These are phyloP conservation scores for Colletotrichum shisoi DNA, from an alignment of 2,329 filamentous ascomycete species.

Conservation along the genomic window DNA sequence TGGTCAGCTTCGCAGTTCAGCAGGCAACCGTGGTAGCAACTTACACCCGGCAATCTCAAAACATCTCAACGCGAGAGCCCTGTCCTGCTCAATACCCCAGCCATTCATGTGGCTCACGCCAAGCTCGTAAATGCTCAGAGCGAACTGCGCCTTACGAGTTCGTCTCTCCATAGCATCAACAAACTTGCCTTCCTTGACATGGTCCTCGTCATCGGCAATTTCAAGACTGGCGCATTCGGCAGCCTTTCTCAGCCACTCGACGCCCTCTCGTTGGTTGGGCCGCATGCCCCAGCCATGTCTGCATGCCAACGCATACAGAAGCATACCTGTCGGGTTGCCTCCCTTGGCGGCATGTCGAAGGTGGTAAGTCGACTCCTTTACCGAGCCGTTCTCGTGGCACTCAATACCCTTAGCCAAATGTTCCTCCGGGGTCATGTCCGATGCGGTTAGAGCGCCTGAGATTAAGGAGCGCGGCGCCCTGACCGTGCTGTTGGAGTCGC, in stretches of 20 bases:
- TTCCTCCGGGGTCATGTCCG: slow-evolving; percentile 82
- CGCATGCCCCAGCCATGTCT: slow-evolving; percentile 98
- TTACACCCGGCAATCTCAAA: slow-evolving; percentile 93
- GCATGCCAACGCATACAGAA: slow-evolving; percentile 92
- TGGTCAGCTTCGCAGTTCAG: not conserved
- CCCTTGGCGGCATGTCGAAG: slow-evolving; percentile 86
- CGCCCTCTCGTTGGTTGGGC: slow-evolving; percentile 86
- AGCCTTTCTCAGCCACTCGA: slow-evolving; percentile 90
- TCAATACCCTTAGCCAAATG: slow-evolving; percentile 90
- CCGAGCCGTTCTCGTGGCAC: slow-evolving; percentile 83
- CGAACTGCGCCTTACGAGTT: slow-evolving; percentile 89
- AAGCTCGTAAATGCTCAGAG: slow-evolving; percentile 92
- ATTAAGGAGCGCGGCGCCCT: slow-evolving; percentile 54
- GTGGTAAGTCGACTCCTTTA: slow-evolving; percentile 96
- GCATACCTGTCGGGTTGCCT: slow-evolving; percentile 90
- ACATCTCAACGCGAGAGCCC: slow-evolving; percentile 83
- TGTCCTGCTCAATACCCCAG: slow-evolving; percentile 96
- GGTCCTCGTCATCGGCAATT: slow-evolving; percentile 81
- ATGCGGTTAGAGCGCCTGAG: slow-evolving; percentile 63
- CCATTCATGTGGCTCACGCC: slow-evolving; percentile 98
- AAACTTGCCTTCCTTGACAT: slow-evolving; percentile 67
- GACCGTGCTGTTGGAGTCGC: slow-evolving; percentile 64
- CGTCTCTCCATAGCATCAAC: slow-evolving; percentile 76
- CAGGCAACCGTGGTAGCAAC: slow-evolving; percentile 47
- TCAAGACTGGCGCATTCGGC: slow-evolving; percentile 84